Percentiles rank a stretch among this genome's conserved stretches.
Evolutionary conservation across 1,139 yeast species (phyloP).

Genomic region (Barnettozyma hawaiiensis): DNA sequence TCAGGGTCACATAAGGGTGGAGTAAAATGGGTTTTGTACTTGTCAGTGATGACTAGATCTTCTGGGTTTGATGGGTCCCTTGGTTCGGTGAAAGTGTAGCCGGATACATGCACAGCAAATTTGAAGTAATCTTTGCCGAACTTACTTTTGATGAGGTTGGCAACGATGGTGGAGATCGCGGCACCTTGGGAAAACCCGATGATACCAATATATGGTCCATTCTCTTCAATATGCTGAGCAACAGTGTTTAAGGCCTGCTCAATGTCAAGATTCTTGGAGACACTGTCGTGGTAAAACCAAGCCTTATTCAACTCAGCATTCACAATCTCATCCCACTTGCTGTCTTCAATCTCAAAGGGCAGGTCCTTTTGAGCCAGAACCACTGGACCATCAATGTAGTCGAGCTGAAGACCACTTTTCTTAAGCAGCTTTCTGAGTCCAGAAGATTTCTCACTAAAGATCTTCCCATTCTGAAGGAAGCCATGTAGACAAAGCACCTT

Average conservation of each 20-base stretch:
- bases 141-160: slow-evolving; percentile 43
- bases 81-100: slow-evolving; percentile 50
- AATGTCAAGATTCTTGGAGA: slow-evolving; percentile 34
- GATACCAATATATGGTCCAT: slow-evolving; percentile 88
- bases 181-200: slow-evolving; percentile 95
- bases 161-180: slow-evolving; percentile 60
- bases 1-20: slow-evolving; percentile 25
- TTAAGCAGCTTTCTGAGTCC: slow-evolving; percentile 69
- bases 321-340: slow-evolving; percentile 38
- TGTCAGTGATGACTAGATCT: slow-evolving; percentile 32
- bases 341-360: slow-evolving; percentile 52
- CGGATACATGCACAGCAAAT: slow-evolving; percentile 46
- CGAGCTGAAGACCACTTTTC: slow-evolving; percentile 61
- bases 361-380: slow-evolving; percentile 59
- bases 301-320: slow-evolving; percentile 49
- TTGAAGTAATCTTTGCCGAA: slow-evolving; percentile 39
- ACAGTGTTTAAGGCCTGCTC: slow-evolving; percentile 47
- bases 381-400: slow-evolving; percentile 75
- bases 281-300: slow-evolving; percentile 50
- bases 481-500: slow-evolving; percentile 50
- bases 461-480: slow-evolving; percentile 63
- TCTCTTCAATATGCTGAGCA: slow-evolving; percentile 45
- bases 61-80: slow-evolving; percentile 24
- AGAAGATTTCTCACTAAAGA: slow-evolving; percentile 73
- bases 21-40: slow-evolving; percentile 28